Evolutionary conservation across 2,329 filamentous ascomycete genomes (phyloP).

Genomic region (Alternaria sp.): DNA sequence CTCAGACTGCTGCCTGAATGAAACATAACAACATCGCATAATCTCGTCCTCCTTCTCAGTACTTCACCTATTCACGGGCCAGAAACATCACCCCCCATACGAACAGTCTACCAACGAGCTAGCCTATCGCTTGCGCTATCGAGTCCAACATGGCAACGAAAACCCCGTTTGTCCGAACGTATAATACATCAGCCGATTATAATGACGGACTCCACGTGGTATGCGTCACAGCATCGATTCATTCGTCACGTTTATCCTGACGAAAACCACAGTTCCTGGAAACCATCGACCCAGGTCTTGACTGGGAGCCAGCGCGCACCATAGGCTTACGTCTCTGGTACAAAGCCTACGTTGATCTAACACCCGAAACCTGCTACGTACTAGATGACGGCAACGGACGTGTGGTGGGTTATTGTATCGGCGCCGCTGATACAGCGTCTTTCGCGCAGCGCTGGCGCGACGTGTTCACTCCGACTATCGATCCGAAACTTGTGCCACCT

Average conservation of each 20-base stretch:
- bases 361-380: slow-evolving; percentile 42
- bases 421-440: slow-evolving; percentile 32
- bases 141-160: slow-evolving; percentile 4
- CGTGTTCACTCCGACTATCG: slow-evolving; percentile 33
- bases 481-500: slow-evolving; percentile 22
- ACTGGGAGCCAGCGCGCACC: slow-evolving; percentile 36
- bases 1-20: neutral
- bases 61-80: no score
- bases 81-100: no score
- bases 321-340: slow-evolving; percentile 44
- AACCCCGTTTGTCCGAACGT: slow-evolving; percentile 24
- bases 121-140: neutral
- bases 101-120: no score
- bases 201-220: slow-evolving; percentile 25
- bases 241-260: neutral
- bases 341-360: slow-evolving; percentile 39
- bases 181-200: slow-evolving; percentile 24
- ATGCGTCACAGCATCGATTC: neutral
- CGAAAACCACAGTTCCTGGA: slow-evolving; percentile 24
- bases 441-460: slow-evolving; percentile 38
- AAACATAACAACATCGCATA: neutral
- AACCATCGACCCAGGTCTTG: slow-evolving; percentile 30
- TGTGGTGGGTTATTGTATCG: slow-evolving; percentile 49
- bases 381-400: slow-evolving; percentile 42
- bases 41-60: no score